A percentile compares a stretch with the other conserved stretches of the same genome.
phyloP scores from a whole-genome alignment of 257 asterid genomes.

The Thymus quinquecostatus region DNA sequence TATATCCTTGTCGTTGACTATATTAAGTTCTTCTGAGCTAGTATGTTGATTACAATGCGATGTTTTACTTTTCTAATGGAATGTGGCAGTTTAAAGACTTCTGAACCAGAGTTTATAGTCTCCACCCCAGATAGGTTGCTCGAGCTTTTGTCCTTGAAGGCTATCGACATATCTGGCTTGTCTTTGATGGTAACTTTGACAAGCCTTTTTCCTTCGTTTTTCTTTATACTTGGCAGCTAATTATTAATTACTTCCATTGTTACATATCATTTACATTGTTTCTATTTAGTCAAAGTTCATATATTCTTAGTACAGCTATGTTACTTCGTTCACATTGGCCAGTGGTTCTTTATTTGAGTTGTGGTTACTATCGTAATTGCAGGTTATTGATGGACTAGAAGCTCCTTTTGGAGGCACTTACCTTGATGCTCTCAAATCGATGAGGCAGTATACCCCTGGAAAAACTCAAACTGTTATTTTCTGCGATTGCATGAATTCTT shows the following conservation, averaged over 20 bases:
- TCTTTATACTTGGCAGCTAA: background rate
- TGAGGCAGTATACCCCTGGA: constrained; percentile 52
- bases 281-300: background rate
- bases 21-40: constrained; percentile 1
- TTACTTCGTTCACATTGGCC: background rate
- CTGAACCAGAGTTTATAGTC: constrained; percentile 79
- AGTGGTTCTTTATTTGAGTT: background rate
- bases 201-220: background rate
- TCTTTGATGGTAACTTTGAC: constrained; percentile 65
- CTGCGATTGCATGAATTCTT: constrained; percentile 46
- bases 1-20: background rate
- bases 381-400: constrained; percentile 75
- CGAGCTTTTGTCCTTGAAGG: constrained; percentile 62
- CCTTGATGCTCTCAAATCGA: constrained; percentile 45
- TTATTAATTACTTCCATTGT: background rate
- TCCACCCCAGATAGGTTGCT: constrained; percentile 81
- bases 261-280: background rate
- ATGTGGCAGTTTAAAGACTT: constrained; percentile 60
- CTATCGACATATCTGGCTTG: constrained; percentile 62
- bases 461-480: constrained; percentile 62
- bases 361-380: constrained; percentile 21
- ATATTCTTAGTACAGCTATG: background rate
- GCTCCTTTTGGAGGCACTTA: constrained; percentile 46
- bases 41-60: background rate
- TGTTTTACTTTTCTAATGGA: constrained; percentile 19